Base-by-base conservation (phyloP, 495 filamentous ascomycete genomes). In the Endocarpon pusillum region DNA sequence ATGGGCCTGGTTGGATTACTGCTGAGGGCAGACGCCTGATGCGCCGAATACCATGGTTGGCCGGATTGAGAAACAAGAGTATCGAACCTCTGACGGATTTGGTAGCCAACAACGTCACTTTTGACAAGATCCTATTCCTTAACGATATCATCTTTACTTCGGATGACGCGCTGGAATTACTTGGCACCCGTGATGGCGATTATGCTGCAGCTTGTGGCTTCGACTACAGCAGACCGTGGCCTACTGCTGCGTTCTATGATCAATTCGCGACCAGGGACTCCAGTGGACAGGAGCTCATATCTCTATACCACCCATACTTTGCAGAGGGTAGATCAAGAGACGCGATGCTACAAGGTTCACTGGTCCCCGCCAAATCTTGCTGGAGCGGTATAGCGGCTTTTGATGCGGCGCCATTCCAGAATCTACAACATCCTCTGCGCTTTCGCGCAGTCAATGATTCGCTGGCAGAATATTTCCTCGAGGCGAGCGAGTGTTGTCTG, bases 191-290 rank as follows among this genome's bases (percentile, higher is more conserved):
- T 35, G 53, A 70, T 17, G 78, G 78, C 18, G 45, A 68, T 19
- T 93, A 87, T 41, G 80, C 77, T 3, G 81, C 84, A 1, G 81
- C 79, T 11, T 93, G 84, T 52, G 69, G 79, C 0, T 55, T 91
- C 38, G 84, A 93, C 47, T 89, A 83, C 44, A 54, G 62, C 7
- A 66, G 67, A 20, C 71, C 77, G 1, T n/a, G n/a, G n/a, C n/a
- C n/a, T n/a, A n/a, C n/a, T n/a, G 74, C 78, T 2, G 22, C 43
- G 3, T 85, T 74, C 55, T 86, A 89, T 53, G 84, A 91, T 46
- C 85, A 81, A 1, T 89, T 91, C 47, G 84, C 84, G 14, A 61
- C 87, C 4, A 76, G 83, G 2, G 84, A 91, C 47, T 54, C 57
- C 5, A 41, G 58, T 2, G 84, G 82, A 29, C 50, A 69, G 35